Evolutionary conservation across 768 basidiomycete genomes (phyloP), one percentile per base, ranked within the genome.

Genomic region (Wakefieldia striispora): DNA sequence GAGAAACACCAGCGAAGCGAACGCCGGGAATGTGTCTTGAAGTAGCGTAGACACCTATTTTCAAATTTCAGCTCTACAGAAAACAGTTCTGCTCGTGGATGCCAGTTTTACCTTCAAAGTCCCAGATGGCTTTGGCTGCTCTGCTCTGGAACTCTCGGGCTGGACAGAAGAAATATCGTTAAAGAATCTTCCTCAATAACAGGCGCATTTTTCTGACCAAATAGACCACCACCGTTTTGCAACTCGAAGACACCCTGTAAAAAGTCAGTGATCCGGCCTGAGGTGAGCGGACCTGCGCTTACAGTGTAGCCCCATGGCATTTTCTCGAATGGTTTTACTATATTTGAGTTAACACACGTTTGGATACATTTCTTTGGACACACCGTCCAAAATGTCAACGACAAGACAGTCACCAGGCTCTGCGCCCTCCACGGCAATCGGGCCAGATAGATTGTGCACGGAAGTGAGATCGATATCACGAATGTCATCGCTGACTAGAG

Each of bases 221-320:
- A 88, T 16, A 86, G 70, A 7, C 84, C 86, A 12, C 86, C 85
- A 2, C 86, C 86, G 49, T 89, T 87, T 46, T 79, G 73, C 12
- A 85, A 75, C 55, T 88, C 85, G 59, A 88, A 88, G 51, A 89
- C 85, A 16, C 86, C 85, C 81, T 85, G 44, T 35, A 24, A 8
- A n/a, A 35, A n/a, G 33, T 49, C 36, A 40, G 47, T 44, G 5
- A 1, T 10, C 16, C 24, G 19, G 13, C 16, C n/a, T 10, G 11
- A 21, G 21, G 33, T 19, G 21, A 31, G 24, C 8, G 10, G 29
- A 26, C 12, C 26, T 8, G 21, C 23, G 44, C 73, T 37, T 45
- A 82, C 82, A 1, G 86, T 87, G 60, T 88, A 89, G 0, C 88
- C 88, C 88, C 86, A 91, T 0, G 86, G 86, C 85, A 85, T 84